Base-by-base conservation (phyloP, 306 rosid genomes). In the Corylus americana region DNA sequence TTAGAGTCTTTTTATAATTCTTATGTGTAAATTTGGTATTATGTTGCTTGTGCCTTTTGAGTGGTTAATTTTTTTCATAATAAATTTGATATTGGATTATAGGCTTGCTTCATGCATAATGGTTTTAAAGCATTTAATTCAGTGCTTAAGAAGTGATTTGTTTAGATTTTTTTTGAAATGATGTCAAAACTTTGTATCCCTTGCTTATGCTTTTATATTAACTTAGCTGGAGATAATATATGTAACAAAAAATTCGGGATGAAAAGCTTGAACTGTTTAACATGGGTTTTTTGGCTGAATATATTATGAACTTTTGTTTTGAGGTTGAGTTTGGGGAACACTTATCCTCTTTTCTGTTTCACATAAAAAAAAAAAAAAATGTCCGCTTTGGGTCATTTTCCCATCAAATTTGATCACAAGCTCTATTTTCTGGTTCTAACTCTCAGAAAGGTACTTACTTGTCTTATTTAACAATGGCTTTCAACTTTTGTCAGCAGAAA, bases 291-390 rank as follows among this genome's bases (percentile, higher is more conserved):
- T 45, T 67, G 55, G 8, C 47, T 70, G 69, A 37, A 22, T 55
- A 45, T 44, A 71, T 37, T 11, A 44, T 69, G 25, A 14, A 35
- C 25, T 31, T 59, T n/a, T 49, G 47, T 55, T 50, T 18, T 25
- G 37, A 18, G 17, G 51, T 18, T 76, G 16, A 66, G 5, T 50
- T 76, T 62, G 45, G 16, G 12, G 37, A 5, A 49, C 48, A 2
- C 39, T 14, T 62, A 2, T 11, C 22, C 35, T 25, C 12, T 64
- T 55, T 69, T 8, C 74, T 31, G 39, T 16, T 79, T 62, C 44
- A 12, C 67, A 78, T 62, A 55, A 55, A 58, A 69, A 57, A 54
- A 29, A 55, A 67, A 57, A 69, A 57, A 54, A 45, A 58, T 49
- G 66, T 37, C 47, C n/a, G 22, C 71, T 50, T 17, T 44, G 18